Base-by-base conservation (phyloP, 2,329 filamentous ascomycete genomes). In the Hymenoscyphus linearis region DNA sequence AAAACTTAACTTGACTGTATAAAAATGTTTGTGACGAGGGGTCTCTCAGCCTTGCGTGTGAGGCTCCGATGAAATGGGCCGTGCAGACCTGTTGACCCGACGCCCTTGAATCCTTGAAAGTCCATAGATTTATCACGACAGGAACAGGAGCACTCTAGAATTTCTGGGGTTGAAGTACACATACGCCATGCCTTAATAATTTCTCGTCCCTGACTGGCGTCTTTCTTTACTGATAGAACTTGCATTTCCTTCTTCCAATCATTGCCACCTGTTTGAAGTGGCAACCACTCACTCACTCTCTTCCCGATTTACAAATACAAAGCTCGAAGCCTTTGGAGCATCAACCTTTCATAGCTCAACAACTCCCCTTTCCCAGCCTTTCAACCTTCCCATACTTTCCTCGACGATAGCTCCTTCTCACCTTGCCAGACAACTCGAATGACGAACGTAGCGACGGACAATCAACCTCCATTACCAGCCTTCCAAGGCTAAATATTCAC, bases 341-440 rank as follows among this genome's bases (percentile, higher is more conserved):
- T 31, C 31, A 7, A 31, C 31, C 13, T 40, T n/a, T n/a, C 5
- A n/a, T n/a, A 6, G 22, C n/a, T 13, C 44, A 22, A 50, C 18
- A 25, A 3, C 40, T 22, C 4, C n/a, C 35, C 7, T 16, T n/a
- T 5, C 16, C n/a, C 37, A 31, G 5, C 18, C 44, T 25, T 50
- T 44, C 37, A 44, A 6, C 37, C 22, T 22, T 50, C 18, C 18
- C 22, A 50, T 50, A 50, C n/a, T 12, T 10, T 9, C 13, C 18
- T 50, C 44, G 18, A 50, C 7, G 22, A 50, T 22, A 50, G 10
- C 12, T 25, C 26, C 52, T 54, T 35, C 52, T 22, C 50, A 63
- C 53, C 50, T 59, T 64, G n/a, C 64, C 66, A 58, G 53, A 71
- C 70, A 13, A 18, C 18, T n/a, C 44, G 44, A 4, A 50, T 50